phyloP scores from a whole-genome alignment of 257 asterid genomes.

The Solanum okadae region DNA sequence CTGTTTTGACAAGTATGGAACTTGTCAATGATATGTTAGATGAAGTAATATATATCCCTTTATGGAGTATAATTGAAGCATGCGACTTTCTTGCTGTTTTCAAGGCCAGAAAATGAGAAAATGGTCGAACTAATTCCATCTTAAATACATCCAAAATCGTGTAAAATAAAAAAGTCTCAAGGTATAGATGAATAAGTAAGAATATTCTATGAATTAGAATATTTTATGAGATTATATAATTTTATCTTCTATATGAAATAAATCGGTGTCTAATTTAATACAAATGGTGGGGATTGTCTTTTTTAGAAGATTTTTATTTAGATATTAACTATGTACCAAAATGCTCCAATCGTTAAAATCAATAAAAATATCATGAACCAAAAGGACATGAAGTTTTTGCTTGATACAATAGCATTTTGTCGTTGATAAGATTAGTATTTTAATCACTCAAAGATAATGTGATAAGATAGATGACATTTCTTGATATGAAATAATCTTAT shows the following conservation, averaged over 20 bases:
- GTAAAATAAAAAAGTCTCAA: neutral
- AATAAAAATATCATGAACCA: neutral
- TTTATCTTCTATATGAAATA: too few relatives aligned
- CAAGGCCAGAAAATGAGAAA: neutral
- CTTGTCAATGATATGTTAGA: neutral
- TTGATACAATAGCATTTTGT: neutral
- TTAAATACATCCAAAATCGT: too few relatives aligned
- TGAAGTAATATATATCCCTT: neutral
- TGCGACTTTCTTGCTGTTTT: neutral
- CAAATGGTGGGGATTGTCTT: neutral
- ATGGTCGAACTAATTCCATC: neutral
- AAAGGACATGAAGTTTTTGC: neutral
- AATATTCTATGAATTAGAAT: too few relatives aligned
- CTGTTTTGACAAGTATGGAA: neutral
- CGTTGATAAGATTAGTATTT: neutral
- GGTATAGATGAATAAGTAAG: too few relatives aligned
- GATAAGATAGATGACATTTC: neutral
- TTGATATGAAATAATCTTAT: neutral
- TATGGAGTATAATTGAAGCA: neutral
- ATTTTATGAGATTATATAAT: neutral
- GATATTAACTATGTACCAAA: neutral
- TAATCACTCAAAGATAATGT: neutral
- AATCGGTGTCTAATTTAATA: neutral
- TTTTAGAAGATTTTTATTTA: neutral
- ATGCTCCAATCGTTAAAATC: neutral